Base-by-base conservation (phyloP, 2,329 filamentous ascomycete genomes). In the Monosporascus sp. region DNA sequence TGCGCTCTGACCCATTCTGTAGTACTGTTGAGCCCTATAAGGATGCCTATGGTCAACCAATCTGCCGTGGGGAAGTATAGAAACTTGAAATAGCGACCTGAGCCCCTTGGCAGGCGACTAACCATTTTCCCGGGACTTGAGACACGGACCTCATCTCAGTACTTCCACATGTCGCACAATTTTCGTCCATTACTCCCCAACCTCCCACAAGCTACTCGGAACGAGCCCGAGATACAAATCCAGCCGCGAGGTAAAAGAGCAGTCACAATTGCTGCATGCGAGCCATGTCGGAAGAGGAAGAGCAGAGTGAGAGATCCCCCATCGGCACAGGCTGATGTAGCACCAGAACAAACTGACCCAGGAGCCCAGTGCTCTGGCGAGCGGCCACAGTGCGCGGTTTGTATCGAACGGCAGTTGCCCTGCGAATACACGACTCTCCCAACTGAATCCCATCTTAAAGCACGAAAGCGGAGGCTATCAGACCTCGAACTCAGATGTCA, bases 351-450 rank as follows among this genome's bases (percentile, higher is more conserved):
- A 31, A 48, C 53, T 58, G 35, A 59, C 37, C n/a, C 6, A 18
- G 14, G 14, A 22, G 22, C 41, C 7, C 38, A 64, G 62, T 64
- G 62, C 51, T 56, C 51, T 26, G 61, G 60, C 17, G 62, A 63
- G 31, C 61, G 62, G 24, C 62, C 62, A 49, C 57, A 54, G 55
- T 64, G 62, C 46, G 55, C 54, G 17, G 58, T 60, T 28, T 64
- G 62, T 47, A 37, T 61, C 37, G 61, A 64, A 51, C 54, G 61
- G 44, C 55, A 59, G 35, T 58, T 58, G 5, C 22, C 48, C 17
- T 64, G 62, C 61, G 62, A 62, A 53, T 64, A 64, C 48, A 60
- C 56, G 15, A 63, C 61, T 14, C 57, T 61, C 7, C 62, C 62
- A 11, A 58, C 61, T 31, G 61, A 64, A 51, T 60, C 62, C 18